Evolutionary conservation across 805 yeast genomes (phyloP), one percentile per base, ranked within the genome.

Genomic region (Yamadazyma phyllophila): DNA sequence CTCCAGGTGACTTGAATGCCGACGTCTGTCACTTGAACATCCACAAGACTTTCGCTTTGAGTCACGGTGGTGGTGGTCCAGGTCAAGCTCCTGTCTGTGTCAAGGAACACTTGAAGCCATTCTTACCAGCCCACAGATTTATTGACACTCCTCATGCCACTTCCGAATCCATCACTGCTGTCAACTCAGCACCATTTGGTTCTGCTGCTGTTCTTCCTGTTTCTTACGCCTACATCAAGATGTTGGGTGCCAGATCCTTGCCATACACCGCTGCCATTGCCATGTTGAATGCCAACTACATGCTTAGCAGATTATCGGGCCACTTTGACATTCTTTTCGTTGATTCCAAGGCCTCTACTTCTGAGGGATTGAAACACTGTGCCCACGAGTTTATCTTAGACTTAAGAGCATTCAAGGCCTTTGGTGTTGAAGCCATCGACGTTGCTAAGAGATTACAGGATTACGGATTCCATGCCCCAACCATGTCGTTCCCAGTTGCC

Each of bases 51-150:
- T 94, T 94, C 74, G 90, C 97, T 38, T 89, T 94, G 60, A 95
- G 97, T 45, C 99, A 94, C 61, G 99, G 99, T 61, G 99, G 99
- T 62, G 99, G 99, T 63, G 99, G 99, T 36, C 99, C 99, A 35
- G 99, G 98, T 62, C 96, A 90, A 59, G 99, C 97, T 14, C 98
- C 98, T 42, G 94, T 94, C 52, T 89, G 98, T 76, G 98, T 92
- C 46, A 84, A 83, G 55, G 70, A 76, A 41, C 96, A 89, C 65
- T 74, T 94, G 57, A 78, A 76, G 36, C 88, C 88, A 44, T 90
- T 80, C 68, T 76, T 94, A 57, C 99, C 99, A 38, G 72, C 74
- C 11, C 97, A 94, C 67, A 77, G 79, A 16, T 72, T 86, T 34
- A 73, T 80, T 12, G 56, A 66, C 20, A 77, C 82, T 57, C 81